Evolutionary conservation across 2,329 filamentous ascomycete species (phyloP).

Genomic region (Hymenoscyphus fructigenus): DNA sequence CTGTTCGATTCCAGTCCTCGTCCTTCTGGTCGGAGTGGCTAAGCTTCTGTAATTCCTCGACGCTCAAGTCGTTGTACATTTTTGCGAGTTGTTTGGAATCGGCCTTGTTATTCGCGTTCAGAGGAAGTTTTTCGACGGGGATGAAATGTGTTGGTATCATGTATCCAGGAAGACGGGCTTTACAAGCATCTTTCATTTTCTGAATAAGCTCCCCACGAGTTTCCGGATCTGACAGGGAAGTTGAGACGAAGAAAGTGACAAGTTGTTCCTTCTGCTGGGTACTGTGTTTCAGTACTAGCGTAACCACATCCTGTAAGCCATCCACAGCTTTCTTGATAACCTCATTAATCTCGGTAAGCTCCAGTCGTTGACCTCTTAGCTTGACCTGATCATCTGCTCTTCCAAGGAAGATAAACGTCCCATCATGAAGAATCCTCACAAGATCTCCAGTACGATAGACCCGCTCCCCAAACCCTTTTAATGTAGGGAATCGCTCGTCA

Average conservation of each 20-base stretch:
- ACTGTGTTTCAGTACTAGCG: conserved; percentile 70
- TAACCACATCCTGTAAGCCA: conserved; percentile 66
- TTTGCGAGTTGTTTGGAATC: conserved; percentile 68
- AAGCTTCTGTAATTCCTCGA: conserved; percentile 59
- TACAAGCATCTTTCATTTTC: conserved; percentile 62
- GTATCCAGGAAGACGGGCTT: conserved; percentile 70
- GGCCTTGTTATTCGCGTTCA: conserved; percentile 88
- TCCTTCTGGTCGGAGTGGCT: conserved; percentile 38
- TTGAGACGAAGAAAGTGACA: conserved; percentile 68
- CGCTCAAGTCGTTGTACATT: conserved; percentile 62
- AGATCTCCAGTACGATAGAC: conserved; percentile 89
- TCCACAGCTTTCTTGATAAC: conserved; percentile 65
- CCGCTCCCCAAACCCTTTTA: conserved; percentile 56
- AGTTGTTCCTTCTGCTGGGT: conserved; percentile 78
- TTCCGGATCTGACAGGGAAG: conserved; percentile 16
- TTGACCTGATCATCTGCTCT: conserved; percentile 92
- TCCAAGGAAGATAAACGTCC: conserved; percentile 83
- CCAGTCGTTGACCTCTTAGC: conserved; percentile 81
- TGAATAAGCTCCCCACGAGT: conserved; percentile 43
- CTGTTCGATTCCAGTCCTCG: conserved; percentile 39
- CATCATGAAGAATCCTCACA: conserved; percentile 76
- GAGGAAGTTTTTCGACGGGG: conserved; percentile 67
- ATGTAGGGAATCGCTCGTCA: conserved; percentile 67
- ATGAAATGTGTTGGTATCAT: conserved; percentile 91
- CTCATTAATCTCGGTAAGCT: conserved; percentile 89